A percentile compares a stretch with the other conserved stretches of the same genome.
These are phyloP conservation scores for Telfairia occidentalis DNA, from an alignment of 331 rosid species.

Conservation along the genomic window DNA sequence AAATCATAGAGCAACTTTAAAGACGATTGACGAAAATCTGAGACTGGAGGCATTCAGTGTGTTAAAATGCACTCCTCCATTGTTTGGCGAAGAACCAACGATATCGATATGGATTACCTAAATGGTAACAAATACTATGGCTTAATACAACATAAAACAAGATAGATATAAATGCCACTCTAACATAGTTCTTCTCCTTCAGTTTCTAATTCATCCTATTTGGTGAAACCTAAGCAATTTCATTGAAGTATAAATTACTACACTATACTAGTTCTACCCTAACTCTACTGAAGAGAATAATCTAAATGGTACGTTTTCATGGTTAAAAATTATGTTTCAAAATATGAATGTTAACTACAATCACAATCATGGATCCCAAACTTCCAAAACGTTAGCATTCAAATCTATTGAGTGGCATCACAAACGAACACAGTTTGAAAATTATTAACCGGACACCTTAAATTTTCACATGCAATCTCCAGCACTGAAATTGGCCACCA, in stretches of 20 bases:
- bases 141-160: constrained; percentile 7
- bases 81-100: constrained; percentile 78
- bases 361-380: not conserved
- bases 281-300: not conserved
- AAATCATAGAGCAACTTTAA: constrained; percentile 9
- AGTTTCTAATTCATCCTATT: not conserved
- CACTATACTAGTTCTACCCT: no score
- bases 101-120: constrained; percentile 90
- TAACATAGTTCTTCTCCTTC: not conserved
- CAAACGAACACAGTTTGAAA: not conserved
- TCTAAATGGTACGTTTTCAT: not conserved
- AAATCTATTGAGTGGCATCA: not conserved
- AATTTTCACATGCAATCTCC: constrained; percentile 87
- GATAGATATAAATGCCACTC: not conserved
- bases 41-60: constrained; percentile 77
- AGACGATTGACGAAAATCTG: constrained; percentile 39
- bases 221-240: not conserved
- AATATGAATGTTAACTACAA: not conserved
- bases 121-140: constrained; percentile 16
- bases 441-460: constrained; percentile 64
- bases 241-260: not conserved
- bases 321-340: not conserved
- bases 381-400: not conserved
- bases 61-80: constrained; percentile 85
- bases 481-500: constrained; percentile 92